Base-by-base conservation (phyloP, 2,329 filamentous ascomycete genomes). In the Diaporthe vaccinii region DNA sequence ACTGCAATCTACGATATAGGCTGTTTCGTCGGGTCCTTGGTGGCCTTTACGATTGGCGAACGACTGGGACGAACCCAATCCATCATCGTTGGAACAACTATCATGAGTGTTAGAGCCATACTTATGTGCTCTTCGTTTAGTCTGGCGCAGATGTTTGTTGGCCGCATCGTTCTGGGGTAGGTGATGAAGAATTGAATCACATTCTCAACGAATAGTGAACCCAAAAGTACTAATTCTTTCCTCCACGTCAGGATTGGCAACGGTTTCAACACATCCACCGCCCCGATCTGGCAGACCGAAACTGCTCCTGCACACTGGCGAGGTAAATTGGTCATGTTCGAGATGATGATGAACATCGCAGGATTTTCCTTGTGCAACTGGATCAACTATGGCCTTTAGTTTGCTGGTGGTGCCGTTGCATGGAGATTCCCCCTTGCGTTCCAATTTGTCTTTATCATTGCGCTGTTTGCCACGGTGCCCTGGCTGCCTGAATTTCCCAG, bases 371-470 rank as follows among this genome's bases (percentile, higher is more conserved):
- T 82, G 8, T 81, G 79, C 15, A 84, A 86, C 77, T 86, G 84
- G 84, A 80, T 86, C 57, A 85, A 80, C 61, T 85, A 82, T 62
- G 85, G 82, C 8, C 76, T 86, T n/a, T 85, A 84, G 4, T 82
- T 82, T 73, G 82, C 83, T 31, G 74, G 82, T 31, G 78, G 83
- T 39, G 49, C 79, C 51, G 74, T 84, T 65, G 80, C 84, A 74
- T 87, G 86, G 86, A 80, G 87, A 49, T 85, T 87, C 77, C 83
- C 87, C 55, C 78, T 88, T 2, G 86, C 85, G 2, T 84, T 88
- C 76, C 86, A 88, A 76, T 80, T 87, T n/a, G 58, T 87, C 34
- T 87, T 87, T 76, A 83, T 82, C 51, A 74, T 82, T 10, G 67
- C 82, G 41, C 78, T 83, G 28, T 79, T 80, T 20, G 74, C 74